Percentiles rank a stretch among this genome's conserved stretches.
Evolutionary conservation across 768 basidiomycete genomes (phyloP).

Genomic region (Auricularia cornea): DNA sequence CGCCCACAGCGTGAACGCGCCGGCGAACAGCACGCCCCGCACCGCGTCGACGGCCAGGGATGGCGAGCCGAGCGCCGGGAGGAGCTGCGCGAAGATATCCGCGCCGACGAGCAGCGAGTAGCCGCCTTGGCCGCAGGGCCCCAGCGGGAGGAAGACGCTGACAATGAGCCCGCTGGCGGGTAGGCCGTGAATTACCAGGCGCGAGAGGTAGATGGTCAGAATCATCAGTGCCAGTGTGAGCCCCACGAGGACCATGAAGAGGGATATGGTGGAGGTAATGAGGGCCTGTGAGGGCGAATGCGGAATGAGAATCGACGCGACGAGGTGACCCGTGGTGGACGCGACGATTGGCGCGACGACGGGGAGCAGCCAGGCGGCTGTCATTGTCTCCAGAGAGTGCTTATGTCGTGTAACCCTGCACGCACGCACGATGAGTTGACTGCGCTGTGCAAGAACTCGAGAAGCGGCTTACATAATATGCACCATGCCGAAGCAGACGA

Average conservation of each 20-base stretch:
- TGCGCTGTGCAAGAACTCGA: not conserved
- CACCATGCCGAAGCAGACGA: constrained; percentile 53
- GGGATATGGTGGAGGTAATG: constrained; percentile 35
- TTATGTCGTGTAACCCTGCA: constrained; percentile 49
- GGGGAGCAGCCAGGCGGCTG: constrained; percentile 64
- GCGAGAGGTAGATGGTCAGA: constrained; percentile 53
- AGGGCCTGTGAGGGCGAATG: constrained; percentile 31
- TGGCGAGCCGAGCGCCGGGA: constrained; percentile 19
- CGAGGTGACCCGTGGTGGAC: constrained; percentile 46
- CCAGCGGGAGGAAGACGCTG: constrained; percentile 64
- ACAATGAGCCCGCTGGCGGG: constrained; percentile 40
- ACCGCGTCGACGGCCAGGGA: constrained; percentile 32
- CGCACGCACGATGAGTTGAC: not conserved
- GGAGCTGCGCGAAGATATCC: constrained; percentile 31
- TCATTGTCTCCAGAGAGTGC: constrained; percentile 49
- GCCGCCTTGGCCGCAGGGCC: constrained; percentile 63
- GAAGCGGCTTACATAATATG: constrained; percentile 53
- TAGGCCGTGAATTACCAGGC: constrained; percentile 49
- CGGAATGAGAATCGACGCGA: constrained; percentile 31
- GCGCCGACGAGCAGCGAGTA: constrained; percentile 51
- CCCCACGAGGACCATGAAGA: constrained; percentile 41
- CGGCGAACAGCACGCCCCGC: constrained; percentile 30
- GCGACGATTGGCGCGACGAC: constrained; percentile 67
- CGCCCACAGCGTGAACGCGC: constrained; percentile 50
- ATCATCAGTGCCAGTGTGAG: constrained; percentile 58